Base-by-base conservation (phyloP, 495 filamentous ascomycete genomes). In the Podospora comata region DNA sequence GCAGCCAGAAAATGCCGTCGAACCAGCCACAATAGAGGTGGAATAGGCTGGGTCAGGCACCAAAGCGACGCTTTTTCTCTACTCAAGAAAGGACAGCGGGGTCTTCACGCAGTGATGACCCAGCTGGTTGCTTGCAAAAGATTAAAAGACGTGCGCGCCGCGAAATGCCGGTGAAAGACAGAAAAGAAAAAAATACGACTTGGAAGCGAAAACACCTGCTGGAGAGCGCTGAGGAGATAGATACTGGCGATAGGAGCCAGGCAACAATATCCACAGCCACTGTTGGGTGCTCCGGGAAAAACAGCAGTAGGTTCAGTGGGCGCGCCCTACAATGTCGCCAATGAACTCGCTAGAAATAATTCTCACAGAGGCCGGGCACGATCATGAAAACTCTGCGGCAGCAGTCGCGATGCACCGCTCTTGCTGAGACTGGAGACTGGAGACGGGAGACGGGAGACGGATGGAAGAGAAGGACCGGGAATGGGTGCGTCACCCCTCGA, bases 21-120 rank as follows among this genome's bases (percentile, higher is more conserved):
- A 48, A 16, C 5, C 39, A 48, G 39, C 39, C 39, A 11, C 2
- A 48, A 19, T 67, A 56, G 26, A 39, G 9, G 60, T 72, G 65
- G 16, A 69, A 60, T 48, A 16, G 39, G 15, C 7, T 48, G 39
- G 39, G 13, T 48, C 15, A 11, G 39, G 39, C 39, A 48, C 39
- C 39, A 48, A 48, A 48, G 39, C 39, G 39, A 48, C 39, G 13
- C 39, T 48, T 48, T 48, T 48, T 16, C 15, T 48, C 18, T 16
- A 48, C 13, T 48, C 39, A 48, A 48, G 39, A 48, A 48, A 48
- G 39, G 39, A 16, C 39, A 48, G 39, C 39, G 15, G 15, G 39
- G 39, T 48, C 39, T 48, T 48, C 39, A 48, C 39, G 13, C 9
- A 16, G 39, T 32, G 39, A 48, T 11, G 39, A 48, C 39, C 39